A percentile compares a stretch with the other conserved stretches of the same genome.
Conservation (phyloP, 495 filamentous ascomycete genomes). For the Tuber aestivum region DNA sequence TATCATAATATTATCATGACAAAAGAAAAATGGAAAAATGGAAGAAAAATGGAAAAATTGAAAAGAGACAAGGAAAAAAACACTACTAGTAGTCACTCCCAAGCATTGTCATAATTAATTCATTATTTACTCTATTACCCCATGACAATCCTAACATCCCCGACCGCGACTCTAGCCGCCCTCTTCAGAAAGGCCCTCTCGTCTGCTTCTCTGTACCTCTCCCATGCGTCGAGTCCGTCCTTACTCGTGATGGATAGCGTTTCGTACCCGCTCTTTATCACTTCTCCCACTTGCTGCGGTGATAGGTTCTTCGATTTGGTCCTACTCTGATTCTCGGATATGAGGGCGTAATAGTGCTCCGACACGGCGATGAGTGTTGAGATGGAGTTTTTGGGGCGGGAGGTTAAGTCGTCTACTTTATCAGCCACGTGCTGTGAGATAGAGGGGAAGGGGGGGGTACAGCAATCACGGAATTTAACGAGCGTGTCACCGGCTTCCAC, state of each 20-base stretch:
- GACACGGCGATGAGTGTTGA: conserved; percentile 78
- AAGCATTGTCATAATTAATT: conserved; percentile 1
- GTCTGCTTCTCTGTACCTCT: conserved; percentile 70
- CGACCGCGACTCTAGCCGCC: conserved; percentile 69
- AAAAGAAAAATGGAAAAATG: neutral
- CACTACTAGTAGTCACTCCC: neutral
- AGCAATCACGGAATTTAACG: conserved; percentile 73
- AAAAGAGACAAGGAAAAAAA: neutral
- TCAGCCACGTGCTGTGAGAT: conserved; percentile 3
- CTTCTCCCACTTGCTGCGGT: conserved; percentile 74
- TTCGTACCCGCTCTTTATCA: conserved; percentile 95
- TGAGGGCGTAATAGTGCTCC: conserved; percentile 75
- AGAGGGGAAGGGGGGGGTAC: conserved; percentile 40
- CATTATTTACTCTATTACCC: conserved; percentile 21
- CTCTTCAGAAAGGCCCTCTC: conserved; percentile 73
- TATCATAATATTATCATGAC: conserved; percentile 4
- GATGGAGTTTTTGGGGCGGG: conserved; percentile 60
- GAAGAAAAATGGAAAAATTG: too few relatives aligned
- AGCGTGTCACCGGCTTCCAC: conserved; percentile 85
- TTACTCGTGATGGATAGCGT: conserved; percentile 62
- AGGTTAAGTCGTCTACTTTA: conserved; percentile 43
- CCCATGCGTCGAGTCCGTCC: conserved; percentile 74
- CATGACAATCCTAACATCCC: conserved; percentile 53
- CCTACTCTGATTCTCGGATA: conserved; percentile 56
- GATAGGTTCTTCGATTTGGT: conserved; percentile 59